These are phyloP conservation scores for Chenopodium suecicum DNA, from an alignment of 148 eudicot species.

Conservation along the genomic window DNA sequence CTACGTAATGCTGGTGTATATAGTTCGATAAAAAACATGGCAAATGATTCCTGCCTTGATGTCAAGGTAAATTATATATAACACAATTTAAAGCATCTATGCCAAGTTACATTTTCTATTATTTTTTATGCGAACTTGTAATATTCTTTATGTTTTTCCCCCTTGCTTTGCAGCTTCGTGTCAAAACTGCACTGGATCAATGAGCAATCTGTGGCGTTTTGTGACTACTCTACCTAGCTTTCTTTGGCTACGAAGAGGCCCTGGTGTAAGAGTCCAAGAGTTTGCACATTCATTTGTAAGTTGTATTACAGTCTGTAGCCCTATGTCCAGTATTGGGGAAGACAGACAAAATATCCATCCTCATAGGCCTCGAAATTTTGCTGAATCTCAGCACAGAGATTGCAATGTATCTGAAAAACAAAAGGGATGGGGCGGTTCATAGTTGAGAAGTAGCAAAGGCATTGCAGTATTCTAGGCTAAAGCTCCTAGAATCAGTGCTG, in stretches of 20 bases:
- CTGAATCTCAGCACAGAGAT: background rate
- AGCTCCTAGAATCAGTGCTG: background rate
- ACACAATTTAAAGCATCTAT: background rate
- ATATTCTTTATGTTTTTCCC: background rate
- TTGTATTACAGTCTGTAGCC: conserved; percentile 1
- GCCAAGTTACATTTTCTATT: background rate
- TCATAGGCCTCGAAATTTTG: background rate
- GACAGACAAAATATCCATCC: background rate
- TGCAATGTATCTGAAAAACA: background rate
- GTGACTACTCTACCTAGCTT: conserved; percentile 42
- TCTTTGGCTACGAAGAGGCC: conserved; percentile 13
- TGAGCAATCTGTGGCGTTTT: conserved; percentile 48
- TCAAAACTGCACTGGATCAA: conserved; percentile 60
- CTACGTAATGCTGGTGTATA: conserved; percentile 65
- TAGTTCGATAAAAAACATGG: conserved; percentile 70
- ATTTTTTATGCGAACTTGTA: too few relatives aligned
- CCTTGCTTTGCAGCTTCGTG: conserved; percentile 63
- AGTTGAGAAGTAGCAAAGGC: background rate
- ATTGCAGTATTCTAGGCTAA: conserved; percentile 1
- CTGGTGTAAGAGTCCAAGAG: conserved; percentile 15
- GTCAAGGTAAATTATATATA: conserved; percentile 57
- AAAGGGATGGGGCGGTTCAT: background rate
- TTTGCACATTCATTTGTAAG: conserved; percentile 12
- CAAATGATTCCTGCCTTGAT: conserved; percentile 78
- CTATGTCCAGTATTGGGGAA: background rate